Evolutionary conservation across 495 filamentous ascomycete genomes (phyloP).

Genomic region (Neurospora cerealis): DNA sequence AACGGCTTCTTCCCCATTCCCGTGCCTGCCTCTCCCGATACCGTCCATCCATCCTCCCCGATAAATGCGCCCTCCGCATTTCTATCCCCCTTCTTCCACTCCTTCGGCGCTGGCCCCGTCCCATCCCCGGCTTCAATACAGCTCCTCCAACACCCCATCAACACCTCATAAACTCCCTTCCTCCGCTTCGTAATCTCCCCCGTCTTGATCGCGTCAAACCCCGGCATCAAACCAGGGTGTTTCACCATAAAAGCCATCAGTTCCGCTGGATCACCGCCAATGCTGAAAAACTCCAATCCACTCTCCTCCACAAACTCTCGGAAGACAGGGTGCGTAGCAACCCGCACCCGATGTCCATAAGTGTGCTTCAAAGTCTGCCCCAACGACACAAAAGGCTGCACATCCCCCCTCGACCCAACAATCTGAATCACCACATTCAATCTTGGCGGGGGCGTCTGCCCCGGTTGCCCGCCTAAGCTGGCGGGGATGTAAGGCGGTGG

Average conservation of each 20-base stretch:
- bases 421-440: slow-evolving; percentile 75
- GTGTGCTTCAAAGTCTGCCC: slow-evolving; percentile 58
- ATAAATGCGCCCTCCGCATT: not conserved
- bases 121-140: slow-evolving; percentile 45
- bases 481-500: slow-evolving; percentile 53
- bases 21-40: slow-evolving; percentile 4
- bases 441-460: slow-evolving; percentile 43
- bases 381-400: slow-evolving; percentile 66
- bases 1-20: slow-evolving; percentile 34
- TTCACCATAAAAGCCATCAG: slow-evolving; percentile 80
- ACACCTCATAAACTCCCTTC: slow-evolving; percentile 52
- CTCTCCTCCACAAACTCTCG: slow-evolving; percentile 56
- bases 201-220: slow-evolving; percentile 50
- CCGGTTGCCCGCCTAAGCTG: slow-evolving; percentile 47
- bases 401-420: slow-evolving; percentile 65
- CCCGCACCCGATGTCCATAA: slow-evolving; percentile 58
- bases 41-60: not conserved
- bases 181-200: slow-evolving; percentile 54
- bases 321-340: slow-evolving; percentile 62
- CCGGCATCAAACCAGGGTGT: slow-evolving; percentile 62
- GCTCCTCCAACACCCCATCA: slow-evolving; percentile 51
- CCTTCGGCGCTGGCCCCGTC: slow-evolving; percentile 8
- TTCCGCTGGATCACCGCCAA: slow-evolving; percentile 63
- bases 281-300: slow-evolving; percentile 59
- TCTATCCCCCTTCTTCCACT: not conserved